Percentiles rank a stretch among this genome's conserved stretches.
These are phyloP conservation scores for Auriculariales sp. DNA, from an alignment of 768 basidiomycete species.

Conservation along the genomic window DNA sequence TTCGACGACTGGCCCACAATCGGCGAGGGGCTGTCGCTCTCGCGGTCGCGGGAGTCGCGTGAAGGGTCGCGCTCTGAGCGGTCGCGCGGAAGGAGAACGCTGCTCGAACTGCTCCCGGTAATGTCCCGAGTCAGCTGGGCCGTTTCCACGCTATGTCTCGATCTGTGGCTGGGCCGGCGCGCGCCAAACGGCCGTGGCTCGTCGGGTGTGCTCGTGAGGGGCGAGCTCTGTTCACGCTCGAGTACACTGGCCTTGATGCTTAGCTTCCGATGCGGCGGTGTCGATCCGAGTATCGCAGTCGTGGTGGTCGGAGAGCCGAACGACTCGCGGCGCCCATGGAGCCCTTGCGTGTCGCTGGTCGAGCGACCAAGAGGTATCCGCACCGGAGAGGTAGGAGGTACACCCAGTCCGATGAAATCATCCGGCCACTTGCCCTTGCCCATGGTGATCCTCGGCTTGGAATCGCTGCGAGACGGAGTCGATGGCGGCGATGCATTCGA, in stretches of 20 bases:
- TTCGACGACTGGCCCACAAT: background rate
- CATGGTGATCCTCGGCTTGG: conserved; percentile 29
- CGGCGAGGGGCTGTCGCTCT: background rate
- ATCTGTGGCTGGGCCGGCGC: conserved; percentile 46
- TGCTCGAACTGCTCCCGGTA: conserved; percentile 8
- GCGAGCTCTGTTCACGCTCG: background rate
- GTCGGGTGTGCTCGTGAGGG: background rate
- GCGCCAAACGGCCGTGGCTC: conserved; percentile 29
- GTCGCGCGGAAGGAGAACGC: background rate
- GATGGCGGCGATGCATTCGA: background rate
- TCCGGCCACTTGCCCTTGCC: conserved; percentile 77
- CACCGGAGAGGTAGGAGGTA: background rate
- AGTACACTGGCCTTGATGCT: background rate
- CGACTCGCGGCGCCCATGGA: background rate
- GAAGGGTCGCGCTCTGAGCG: background rate
- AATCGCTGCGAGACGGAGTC: background rate
- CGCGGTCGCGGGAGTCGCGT: background rate
- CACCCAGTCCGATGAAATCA: conserved; percentile 40
- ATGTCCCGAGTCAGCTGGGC: conserved; percentile 35
- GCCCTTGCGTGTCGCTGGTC: background rate
- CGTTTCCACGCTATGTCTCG: conserved; percentile 49
- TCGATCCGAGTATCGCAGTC: background rate
- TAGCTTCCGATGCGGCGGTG: background rate
- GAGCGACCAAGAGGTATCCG: background rate
- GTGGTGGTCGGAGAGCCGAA: background rate